These are phyloP conservation scores for Penicillium sp. DNA, from an alignment of 2,329 filamentous ascomycete species.

Conservation along the genomic window DNA sequence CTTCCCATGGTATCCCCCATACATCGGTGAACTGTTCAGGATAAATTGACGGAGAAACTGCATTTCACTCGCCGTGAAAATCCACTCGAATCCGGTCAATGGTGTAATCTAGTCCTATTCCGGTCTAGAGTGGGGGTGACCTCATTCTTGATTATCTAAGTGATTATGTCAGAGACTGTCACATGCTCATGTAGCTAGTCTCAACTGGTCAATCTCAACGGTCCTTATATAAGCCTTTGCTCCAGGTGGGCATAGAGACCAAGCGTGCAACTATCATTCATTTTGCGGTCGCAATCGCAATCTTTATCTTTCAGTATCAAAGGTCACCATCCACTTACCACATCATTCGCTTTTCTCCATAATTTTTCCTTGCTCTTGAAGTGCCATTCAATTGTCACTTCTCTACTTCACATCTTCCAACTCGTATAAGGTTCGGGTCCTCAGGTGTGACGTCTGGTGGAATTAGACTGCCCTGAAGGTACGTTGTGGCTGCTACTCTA, in stretches of 20 bases:
- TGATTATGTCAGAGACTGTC: neutral
- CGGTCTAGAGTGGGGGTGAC: conserved; percentile 34
- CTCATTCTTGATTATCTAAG: neutral
- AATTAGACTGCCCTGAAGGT: conserved; percentile 42
- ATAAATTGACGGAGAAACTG: conserved; percentile 15
- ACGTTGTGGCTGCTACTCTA: conserved; percentile 39
- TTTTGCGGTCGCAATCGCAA: neutral
- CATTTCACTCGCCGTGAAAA: conserved; percentile 19
- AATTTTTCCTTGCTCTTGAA: neutral
- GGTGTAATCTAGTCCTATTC: conserved; percentile 16
- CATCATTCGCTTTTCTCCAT: neutral
- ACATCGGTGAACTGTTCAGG: conserved; percentile 30
- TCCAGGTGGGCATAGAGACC: neutral
- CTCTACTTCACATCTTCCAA: neutral
- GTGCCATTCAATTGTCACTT: neutral
- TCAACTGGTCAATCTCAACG: neutral
- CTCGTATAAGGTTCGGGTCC: conserved; percentile 1
- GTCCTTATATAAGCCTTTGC: neutral
- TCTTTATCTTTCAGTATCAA: neutral
- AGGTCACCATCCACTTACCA: neutral
- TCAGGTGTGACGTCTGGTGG: conserved; percentile 37
- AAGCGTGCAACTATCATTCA: neutral
- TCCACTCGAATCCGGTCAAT: conserved; percentile 17
- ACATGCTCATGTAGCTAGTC: neutral
- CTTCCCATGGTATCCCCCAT: conserved; percentile 9